Conservation (phyloP, 495 filamentous ascomycete genomes). For the Penicillium lividum region DNA sequence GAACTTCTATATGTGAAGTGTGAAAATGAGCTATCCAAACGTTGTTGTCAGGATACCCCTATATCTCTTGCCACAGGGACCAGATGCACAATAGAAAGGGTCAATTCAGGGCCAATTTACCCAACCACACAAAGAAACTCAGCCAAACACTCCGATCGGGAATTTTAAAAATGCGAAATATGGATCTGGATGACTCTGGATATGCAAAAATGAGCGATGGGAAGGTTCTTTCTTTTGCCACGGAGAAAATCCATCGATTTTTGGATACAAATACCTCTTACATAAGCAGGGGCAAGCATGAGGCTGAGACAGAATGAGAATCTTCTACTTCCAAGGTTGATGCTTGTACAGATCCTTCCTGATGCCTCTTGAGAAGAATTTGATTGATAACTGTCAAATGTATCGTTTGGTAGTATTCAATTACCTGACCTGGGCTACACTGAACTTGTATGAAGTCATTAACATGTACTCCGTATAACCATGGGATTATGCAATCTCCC, state of each 20-base stretch:
- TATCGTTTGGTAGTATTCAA: neutral
- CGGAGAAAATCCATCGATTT: conserved; percentile 23
- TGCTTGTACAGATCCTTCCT: neutral
- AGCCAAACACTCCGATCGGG: neutral
- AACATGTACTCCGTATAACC: neutral
- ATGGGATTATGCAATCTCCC: neutral
- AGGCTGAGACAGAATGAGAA: neutral
- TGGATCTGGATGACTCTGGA: neutral
- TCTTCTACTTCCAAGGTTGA: neutral
- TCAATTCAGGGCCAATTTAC: neutral
- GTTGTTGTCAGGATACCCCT: conserved; percentile 1
- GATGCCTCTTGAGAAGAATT: neutral
- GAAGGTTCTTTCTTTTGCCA: conserved; percentile 18
- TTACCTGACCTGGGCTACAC: neutral
- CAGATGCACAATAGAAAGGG: conserved; percentile 5
- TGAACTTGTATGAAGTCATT: neutral
- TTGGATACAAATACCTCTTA: conserved; percentile 21
- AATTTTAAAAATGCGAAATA: neutral
- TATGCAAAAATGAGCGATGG: conserved; percentile 3
- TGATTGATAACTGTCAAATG: too few relatives aligned
- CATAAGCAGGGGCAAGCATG: conserved; percentile 21
- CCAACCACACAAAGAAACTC: neutral
- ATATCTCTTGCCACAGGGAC: conserved; percentile 10
- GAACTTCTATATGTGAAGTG: neutral
- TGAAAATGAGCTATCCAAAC: neutral